Evolutionary conservation across 1,284 basidiomycete species (phyloP).

Genomic region (Salmacisia buchloeana): DNA sequence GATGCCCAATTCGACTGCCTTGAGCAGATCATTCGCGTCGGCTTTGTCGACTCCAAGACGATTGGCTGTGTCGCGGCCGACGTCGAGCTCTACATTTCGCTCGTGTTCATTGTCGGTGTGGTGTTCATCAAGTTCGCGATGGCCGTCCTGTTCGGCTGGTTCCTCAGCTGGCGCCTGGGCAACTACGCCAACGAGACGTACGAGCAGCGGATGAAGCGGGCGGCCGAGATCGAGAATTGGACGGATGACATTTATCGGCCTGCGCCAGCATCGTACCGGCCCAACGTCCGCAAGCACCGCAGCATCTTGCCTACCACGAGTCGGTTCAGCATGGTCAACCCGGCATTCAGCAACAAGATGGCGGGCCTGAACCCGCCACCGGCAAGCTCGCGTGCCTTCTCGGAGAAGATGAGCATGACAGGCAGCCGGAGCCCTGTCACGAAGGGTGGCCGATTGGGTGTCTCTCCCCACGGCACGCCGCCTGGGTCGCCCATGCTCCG

Average conservation of each 20-base stretch:
- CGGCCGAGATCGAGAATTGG: slow-evolving; percentile 91
- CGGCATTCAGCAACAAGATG: slow-evolving; percentile 14
- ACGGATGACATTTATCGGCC: slow-evolving; percentile 91
- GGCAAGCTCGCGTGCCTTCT: slow-evolving; percentile 3
- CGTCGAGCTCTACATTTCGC: slow-evolving; percentile 87
- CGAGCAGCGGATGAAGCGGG: slow-evolving; percentile 84
- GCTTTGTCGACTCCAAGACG: slow-evolving; percentile 86
- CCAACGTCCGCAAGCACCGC: slow-evolving; percentile 66
- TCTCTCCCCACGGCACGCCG: slow-evolving; percentile 56
- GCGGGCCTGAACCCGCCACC: slow-evolving; percentile 15
- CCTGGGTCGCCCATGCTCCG: slow-evolving; percentile 70
- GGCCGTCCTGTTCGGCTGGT: slow-evolving; percentile 97
- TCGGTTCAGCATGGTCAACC: slow-evolving; percentile 54
- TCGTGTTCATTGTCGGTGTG: slow-evolving; percentile 95
- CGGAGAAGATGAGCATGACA: slow-evolving; percentile 11
- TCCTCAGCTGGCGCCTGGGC: slow-evolving; percentile 87
- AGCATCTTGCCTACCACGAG: slow-evolving; percentile 63
- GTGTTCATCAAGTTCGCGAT: slow-evolving; percentile 91
- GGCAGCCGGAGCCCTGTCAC: slow-evolving; percentile 11
- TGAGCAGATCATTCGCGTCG: slow-evolving; percentile 76
- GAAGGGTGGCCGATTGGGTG: slow-evolving; percentile 23
- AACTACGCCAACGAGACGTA: slow-evolving; percentile 90
- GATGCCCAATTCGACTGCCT: slow-evolving; percentile 66
- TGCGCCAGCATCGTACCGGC: slow-evolving; percentile 83
- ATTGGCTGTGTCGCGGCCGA: slow-evolving; percentile 94